A percentile compares a stretch with the other conserved stretches of the same genome.
phyloP scores from a whole-genome alignment of 23 red algal species.

The Agarophyton chilense region DNA sequence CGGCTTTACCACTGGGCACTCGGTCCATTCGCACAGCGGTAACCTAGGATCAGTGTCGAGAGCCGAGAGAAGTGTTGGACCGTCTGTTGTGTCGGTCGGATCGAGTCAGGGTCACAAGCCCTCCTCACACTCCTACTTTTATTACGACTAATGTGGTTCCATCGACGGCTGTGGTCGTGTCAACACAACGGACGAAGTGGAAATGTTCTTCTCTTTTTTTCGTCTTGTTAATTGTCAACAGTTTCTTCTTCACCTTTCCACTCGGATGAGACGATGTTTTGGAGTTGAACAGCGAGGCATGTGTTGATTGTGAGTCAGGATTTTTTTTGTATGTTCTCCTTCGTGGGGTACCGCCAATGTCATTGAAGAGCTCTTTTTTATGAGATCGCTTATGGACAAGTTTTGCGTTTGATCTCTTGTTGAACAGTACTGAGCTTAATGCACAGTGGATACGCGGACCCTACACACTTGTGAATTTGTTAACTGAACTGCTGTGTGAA shows the following conservation, averaged over 20 bases:
- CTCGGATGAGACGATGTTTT: conserved; percentile 2
- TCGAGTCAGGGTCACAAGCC: neutral
- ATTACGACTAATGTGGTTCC: conserved; percentile 12
- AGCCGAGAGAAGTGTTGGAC: neutral
- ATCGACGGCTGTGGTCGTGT: neutral
- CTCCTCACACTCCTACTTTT: neutral
- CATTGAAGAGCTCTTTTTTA: conserved; percentile 33
- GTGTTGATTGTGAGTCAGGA: conserved; percentile 17
- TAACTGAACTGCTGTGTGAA: conserved; percentile 34
- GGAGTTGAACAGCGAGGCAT: neutral
- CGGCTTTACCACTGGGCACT: neutral
- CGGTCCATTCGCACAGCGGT: neutral
- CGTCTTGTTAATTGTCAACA: neutral
- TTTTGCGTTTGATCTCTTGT: conserved; percentile 24
- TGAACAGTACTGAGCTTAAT: conserved; percentile 43
- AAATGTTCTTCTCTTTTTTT: conserved; percentile 20
- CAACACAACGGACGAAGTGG: neutral
- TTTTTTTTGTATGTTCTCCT: conserved; percentile 35
- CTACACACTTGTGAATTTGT: conserved; percentile 43
- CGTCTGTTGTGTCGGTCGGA: conserved; percentile 5
- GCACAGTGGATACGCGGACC: conserved; percentile 42
- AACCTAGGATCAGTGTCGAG: neutral
- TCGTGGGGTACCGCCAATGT: conserved; percentile 25
- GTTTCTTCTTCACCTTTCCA: neutral
- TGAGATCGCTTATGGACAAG: conserved; percentile 11